These are phyloP conservation scores for Dendrocalamus sinicus DNA, from an alignment of 176 grass and related monocot genomes.

Conservation along the genomic window DNA sequence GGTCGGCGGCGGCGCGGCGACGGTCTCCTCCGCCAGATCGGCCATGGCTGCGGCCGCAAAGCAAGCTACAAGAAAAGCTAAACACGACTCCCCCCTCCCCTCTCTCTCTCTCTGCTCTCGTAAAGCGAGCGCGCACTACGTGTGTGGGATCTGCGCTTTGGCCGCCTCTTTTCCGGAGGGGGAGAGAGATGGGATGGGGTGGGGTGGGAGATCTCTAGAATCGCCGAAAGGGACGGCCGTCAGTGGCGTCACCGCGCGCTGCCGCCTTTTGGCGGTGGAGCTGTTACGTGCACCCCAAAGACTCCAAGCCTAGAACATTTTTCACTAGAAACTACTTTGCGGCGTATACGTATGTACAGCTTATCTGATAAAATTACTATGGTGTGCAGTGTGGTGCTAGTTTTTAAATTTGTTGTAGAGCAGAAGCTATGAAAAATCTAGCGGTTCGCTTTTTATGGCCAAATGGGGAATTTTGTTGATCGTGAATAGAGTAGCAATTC, in stretches of 20 bases:
- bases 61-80: neutral
- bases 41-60: constrained; percentile 43
- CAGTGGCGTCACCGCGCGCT: neutral
- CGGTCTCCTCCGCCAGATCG: constrained; percentile 56
- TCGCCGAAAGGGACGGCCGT: neutral
- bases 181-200: neutral
- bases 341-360: no score
- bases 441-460: no score
- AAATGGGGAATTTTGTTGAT: no score
- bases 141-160: constrained; percentile 12
- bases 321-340: no score
- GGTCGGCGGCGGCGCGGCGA: constrained; percentile 49
- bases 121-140: constrained; percentile 23
- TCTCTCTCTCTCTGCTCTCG: neutral
- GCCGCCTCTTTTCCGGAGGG: neutral
- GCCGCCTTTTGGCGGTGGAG: neutral
- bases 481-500: no score
- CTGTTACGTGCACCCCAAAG: neutral
- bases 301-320: no score
- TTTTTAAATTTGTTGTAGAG: no score
- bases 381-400: no score
- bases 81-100: neutral
- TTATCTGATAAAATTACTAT: no score
- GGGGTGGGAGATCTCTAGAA: constrained; percentile 49
- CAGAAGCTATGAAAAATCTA: no score